Percentiles rank a stretch among this genome's conserved stretches.
These are phyloP conservation scores for Pythium aquatile DNA, from an alignment of 352 stramenopile species.

Conservation along the genomic window DNA sequence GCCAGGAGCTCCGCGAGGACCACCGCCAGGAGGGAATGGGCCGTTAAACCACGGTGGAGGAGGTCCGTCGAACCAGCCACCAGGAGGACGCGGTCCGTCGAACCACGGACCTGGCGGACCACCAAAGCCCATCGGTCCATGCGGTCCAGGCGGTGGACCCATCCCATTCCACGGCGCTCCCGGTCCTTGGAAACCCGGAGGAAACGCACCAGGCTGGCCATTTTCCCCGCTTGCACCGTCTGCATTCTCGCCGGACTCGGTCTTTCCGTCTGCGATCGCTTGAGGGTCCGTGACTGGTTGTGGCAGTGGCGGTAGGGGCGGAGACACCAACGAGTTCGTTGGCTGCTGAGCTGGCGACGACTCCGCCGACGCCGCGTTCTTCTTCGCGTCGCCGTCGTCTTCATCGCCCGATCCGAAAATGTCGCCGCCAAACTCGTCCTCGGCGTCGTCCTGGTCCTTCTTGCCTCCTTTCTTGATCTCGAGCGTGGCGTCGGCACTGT, in stretches of 20 bases:
- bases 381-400: slow-evolving; percentile 32
- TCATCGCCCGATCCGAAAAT: slow-evolving; percentile 77
- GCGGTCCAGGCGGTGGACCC: slow-evolving; percentile 39
- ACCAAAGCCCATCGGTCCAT: slow-evolving; percentile 46
- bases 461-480: slow-evolving; percentile 84
- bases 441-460: slow-evolving; percentile 65
- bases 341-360: slow-evolving; percentile 17
- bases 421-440: slow-evolving; percentile 85
- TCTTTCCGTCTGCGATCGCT: slow-evolving; percentile 1
- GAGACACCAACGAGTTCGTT: not conserved
- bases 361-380: slow-evolving; percentile 30
- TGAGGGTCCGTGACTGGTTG: slow-evolving; percentile 17
- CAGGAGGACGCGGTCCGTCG: slow-evolving; percentile 62
- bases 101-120: slow-evolving; percentile 64
- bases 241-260: slow-evolving; percentile 4
- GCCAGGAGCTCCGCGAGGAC: slow-evolving; percentile 28
- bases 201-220: slow-evolving; percentile 5
- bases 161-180: slow-evolving; percentile 31
- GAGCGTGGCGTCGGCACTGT: slow-evolving; percentile 78
- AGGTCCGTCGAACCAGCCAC: slow-evolving; percentile 73
- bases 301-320: slow-evolving; percentile 41
- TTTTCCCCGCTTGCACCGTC: slow-evolving; percentile 12
- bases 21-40: slow-evolving; percentile 59
- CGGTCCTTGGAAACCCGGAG: slow-evolving; percentile 17
- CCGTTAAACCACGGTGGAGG: slow-evolving; percentile 79